phyloP scores from a whole-genome alignment of 495 filamentous ascomycete species.

The Acidomyces sp. region DNA sequence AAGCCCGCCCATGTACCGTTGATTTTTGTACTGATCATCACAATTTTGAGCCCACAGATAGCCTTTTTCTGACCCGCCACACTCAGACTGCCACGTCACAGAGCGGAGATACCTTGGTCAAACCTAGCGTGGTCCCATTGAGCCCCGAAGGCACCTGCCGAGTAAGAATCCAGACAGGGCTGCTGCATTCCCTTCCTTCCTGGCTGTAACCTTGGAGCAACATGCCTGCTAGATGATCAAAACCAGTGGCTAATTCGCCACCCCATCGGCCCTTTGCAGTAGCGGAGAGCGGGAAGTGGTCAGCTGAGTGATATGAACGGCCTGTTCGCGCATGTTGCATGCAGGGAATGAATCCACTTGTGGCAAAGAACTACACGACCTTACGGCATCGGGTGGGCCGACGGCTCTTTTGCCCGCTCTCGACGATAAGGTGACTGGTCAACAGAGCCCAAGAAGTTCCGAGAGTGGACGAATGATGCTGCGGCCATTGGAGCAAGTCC shows the following conservation, averaged over 20 bases:
- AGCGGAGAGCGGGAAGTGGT: slow-evolving; percentile 14
- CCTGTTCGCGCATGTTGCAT: slow-evolving; percentile 7
- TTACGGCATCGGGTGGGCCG: too few relatives aligned
- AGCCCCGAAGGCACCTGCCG: background rate
- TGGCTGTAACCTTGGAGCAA: background rate
- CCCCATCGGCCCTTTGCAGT: slow-evolving; percentile 11
- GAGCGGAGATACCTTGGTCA: slow-evolving; percentile 16
- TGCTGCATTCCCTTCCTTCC: slow-evolving; percentile 3
- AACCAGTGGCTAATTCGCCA: slow-evolving; percentile 1
- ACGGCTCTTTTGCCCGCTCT: too few relatives aligned
- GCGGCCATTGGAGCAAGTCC: too few relatives aligned
- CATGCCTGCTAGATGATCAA: slow-evolving; percentile 5
- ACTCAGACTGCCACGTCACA: slow-evolving; percentile 19
- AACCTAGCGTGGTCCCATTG: slow-evolving; percentile 11
- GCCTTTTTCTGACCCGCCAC: slow-evolving; percentile 14
- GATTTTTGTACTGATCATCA: slow-evolving; percentile 6
- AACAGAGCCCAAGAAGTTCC: too few relatives aligned
- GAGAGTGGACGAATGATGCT: too few relatives aligned
- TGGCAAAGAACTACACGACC: too few relatives aligned
- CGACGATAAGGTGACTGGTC: slow-evolving; percentile 20
- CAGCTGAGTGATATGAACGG: slow-evolving; percentile 14
- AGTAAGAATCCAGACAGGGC: background rate
- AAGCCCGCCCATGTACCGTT: slow-evolving; percentile 1
- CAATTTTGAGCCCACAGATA: slow-evolving; percentile 3
- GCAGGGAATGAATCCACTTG: slow-evolving; percentile 5